These are phyloP conservation scores for Hypoxylon trugodes DNA, from an alignment of 495 filamentous ascomycete species.

Conservation along the genomic window DNA sequence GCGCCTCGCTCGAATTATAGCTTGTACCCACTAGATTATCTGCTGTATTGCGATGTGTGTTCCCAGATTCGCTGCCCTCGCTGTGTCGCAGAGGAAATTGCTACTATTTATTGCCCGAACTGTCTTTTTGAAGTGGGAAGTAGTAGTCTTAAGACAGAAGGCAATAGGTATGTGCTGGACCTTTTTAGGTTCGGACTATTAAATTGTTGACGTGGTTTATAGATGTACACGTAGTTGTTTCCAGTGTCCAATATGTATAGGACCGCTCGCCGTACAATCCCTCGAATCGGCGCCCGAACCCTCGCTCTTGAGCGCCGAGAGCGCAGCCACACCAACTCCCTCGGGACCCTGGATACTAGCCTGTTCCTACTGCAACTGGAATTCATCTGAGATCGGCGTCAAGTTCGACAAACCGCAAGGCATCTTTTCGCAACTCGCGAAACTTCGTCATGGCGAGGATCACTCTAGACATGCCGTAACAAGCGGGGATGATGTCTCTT, in stretches of 20 bases:
- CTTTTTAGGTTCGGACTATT: no score
- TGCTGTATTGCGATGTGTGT: constrained; percentile 96
- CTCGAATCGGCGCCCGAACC: constrained; percentile 63
- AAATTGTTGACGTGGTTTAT: neutral
- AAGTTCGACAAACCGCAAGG: constrained; percentile 87
- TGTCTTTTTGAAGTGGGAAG: constrained; percentile 95
- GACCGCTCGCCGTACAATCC: constrained; percentile 76
- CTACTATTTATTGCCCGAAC: constrained; percentile 93
- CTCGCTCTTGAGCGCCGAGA: constrained; percentile 50
- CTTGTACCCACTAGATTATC: constrained; percentile 90
- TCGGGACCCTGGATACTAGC: constrained; percentile 77
- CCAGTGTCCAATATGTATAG: constrained; percentile 89
- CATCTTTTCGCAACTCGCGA: constrained; percentile 81
- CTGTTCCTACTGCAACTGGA: constrained; percentile 93
- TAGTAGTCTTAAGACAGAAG: constrained; percentile 87
- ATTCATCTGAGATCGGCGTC: constrained; percentile 85
- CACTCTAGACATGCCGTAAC: constrained; percentile 50
- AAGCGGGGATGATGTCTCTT: constrained; percentile 30
- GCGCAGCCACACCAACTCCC: constrained; percentile 38
- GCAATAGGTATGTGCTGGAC: constrained; percentile 86
- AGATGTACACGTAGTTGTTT: constrained; percentile 96
- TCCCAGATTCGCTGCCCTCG: constrained; percentile 92
- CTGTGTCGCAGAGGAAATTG: constrained; percentile 90
- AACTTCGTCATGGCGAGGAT: constrained; percentile 64
- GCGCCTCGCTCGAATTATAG: constrained; percentile 85